phyloP scores from a whole-genome alignment of 176 grass and related monocot species.

The Zoysia japonica region DNA sequence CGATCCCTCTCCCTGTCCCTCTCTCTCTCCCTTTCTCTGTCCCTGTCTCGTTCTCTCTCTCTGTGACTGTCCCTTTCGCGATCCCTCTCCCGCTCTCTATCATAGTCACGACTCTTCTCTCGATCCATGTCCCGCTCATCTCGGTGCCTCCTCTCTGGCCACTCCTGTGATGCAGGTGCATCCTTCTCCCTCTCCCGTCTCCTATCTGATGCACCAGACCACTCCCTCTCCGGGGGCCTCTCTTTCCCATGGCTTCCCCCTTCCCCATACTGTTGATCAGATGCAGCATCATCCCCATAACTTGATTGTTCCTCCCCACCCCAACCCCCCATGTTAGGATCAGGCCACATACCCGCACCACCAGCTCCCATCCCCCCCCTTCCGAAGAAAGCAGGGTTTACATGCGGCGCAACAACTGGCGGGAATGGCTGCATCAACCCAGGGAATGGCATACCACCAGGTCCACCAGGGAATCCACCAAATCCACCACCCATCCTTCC shows the following conservation, averaged over 20 bases:
- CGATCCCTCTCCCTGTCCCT: slow-evolving; percentile 59
- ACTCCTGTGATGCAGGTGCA: slow-evolving; percentile 52
- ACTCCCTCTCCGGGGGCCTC: slow-evolving; percentile 61
- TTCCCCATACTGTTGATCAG: slow-evolving; percentile 77
- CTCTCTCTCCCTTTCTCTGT: slow-evolving; percentile 58
- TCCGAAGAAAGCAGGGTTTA: slow-evolving; percentile 91
- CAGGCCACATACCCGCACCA: slow-evolving; percentile 75
- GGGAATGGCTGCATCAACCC: slow-evolving; percentile 84
- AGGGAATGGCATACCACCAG: slow-evolving; percentile 61
- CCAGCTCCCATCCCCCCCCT: slow-evolving; percentile 64
- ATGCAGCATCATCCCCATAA: slow-evolving; percentile 83
- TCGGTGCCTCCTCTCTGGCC: slow-evolving; percentile 56
- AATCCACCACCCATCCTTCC: slow-evolving; percentile 84
- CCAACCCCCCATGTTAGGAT: slow-evolving; percentile 74
- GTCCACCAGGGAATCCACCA: slow-evolving; percentile 70
- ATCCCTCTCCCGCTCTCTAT: slow-evolving; percentile 59
- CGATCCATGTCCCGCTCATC: slow-evolving; percentile 67
- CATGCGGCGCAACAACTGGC: slow-evolving; percentile 75
- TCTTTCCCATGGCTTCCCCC: slow-evolving; percentile 75
- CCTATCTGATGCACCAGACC: slow-evolving; percentile 68
- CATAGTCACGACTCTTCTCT: slow-evolving; percentile 58
- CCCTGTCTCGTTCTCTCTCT: slow-evolving; percentile 49
- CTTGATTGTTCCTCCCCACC: slow-evolving; percentile 78
- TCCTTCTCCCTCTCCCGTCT: slow-evolving; percentile 79
- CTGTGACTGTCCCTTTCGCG: slow-evolving; percentile 53